Evolutionary conservation across 805 yeast genomes (phyloP), one percentile per base, ranked within the genome.

Genomic region (Brettanomyces bruxellensis): DNA sequence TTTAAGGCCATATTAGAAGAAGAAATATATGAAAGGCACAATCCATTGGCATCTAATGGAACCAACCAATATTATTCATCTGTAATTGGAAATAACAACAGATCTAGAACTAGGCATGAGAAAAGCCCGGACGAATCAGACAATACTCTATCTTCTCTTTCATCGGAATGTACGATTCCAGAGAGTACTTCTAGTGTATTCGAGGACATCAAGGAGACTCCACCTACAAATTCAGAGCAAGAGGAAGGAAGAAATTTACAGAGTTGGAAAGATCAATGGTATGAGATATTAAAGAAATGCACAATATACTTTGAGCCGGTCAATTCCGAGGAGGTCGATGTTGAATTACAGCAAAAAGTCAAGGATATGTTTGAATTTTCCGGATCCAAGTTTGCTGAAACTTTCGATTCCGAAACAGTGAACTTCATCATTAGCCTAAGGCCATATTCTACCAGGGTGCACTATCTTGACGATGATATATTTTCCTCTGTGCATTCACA

Each of bases 201-300:
- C 47, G 65, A 63, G 36, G 51, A 57, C 25, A 49, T 65, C 28
- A 64, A 62, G 45, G 70, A 66, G 48, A 64, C 67, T 11, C 67
- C 68, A 4, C 69, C 70, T 4, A 55, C 61, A 23, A 58, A 60
- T 12, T 51, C 60, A 14, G 60, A 57, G 30, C 63, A 59, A 44
- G 63, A 57, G 23, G 57, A 69, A 5, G 79, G 78, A 3, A 71
- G 67, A 30, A 72, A 74, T 32, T 59, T 73, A 45, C 65, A 65
- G 45, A 59, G 62, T 41, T 77, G 83, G 83, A 76, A 75, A 50
- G 68, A 66, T 32, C 65, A 69, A 39, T 77, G 83, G 83, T 65
- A 71, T 41, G 70, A 69, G 44, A 71, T 71, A 43, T 67, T 77
- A 66, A 69, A 66, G 40, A 68, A 66, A 40, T 66, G 75, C 3